Evolutionary conservation across 2,329 filamentous ascomycete species (phyloP).

Genomic region (Byssoonygena ceratinophila): DNA sequence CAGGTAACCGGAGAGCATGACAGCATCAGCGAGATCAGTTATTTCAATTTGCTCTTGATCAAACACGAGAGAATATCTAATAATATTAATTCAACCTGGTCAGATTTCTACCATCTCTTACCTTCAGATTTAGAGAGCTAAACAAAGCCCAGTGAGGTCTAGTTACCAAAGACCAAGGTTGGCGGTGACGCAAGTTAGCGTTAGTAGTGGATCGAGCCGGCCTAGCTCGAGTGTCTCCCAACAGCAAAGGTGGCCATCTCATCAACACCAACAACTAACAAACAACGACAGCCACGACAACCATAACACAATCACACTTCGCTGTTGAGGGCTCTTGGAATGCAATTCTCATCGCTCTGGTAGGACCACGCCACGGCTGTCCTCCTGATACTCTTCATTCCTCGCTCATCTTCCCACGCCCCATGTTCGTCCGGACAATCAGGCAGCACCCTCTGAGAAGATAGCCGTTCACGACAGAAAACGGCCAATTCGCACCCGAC

Average conservation of each 20-base stretch:
- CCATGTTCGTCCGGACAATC: background rate
- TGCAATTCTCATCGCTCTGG: too few species aligned
- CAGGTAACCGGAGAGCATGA: too few species aligned
- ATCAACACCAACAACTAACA: background rate
- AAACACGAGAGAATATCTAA: too few species aligned
- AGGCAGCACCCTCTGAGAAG: background rate
- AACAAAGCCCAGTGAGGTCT: too few species aligned
- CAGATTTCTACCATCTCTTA: too few species aligned
- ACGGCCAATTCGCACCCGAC: background rate
- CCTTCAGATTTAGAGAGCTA: too few species aligned
- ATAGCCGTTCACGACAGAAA: background rate
- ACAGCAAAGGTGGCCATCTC: conserved; percentile 4
- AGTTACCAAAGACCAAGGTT: conserved; percentile 1
- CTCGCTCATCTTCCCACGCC: background rate
- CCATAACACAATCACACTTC: background rate
- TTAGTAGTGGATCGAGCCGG: background rate
- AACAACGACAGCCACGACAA: background rate
- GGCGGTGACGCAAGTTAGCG: background rate
- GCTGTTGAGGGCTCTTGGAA: too few species aligned
- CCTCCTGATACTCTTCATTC: too few species aligned
- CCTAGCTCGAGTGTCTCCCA: conserved; percentile 1
- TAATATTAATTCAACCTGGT: too few species aligned
- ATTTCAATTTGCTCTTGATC: too few species aligned
- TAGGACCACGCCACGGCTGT: too few species aligned
- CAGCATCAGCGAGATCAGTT: too few species aligned